phyloP scores from a whole-genome alignment of 805 yeast species.

The Danielia reshetovae region DNA sequence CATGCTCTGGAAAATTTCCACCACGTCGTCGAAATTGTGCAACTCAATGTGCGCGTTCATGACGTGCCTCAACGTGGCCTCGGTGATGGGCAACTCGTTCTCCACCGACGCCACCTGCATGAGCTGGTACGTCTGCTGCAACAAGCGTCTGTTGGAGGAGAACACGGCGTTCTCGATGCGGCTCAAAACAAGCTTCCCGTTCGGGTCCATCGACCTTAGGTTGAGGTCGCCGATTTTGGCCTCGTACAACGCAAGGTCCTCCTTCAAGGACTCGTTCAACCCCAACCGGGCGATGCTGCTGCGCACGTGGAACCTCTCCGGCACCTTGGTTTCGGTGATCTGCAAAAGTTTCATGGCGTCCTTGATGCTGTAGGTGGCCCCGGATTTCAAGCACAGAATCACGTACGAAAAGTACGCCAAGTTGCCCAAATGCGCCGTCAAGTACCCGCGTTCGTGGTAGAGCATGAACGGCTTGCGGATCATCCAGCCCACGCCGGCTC shows the following conservation, averaged over 20 bases:
- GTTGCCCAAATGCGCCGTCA: constrained; percentile 16
- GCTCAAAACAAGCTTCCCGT: constrained; percentile 21
- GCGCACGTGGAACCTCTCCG: constrained; percentile 16
- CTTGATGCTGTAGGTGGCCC: constrained; percentile 18
- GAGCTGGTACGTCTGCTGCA: constrained; percentile 22
- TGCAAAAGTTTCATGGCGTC: constrained; percentile 28
- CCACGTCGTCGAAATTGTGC: constrained; percentile 32
- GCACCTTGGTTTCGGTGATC: constrained; percentile 16
- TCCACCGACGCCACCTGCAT: constrained; percentile 21
- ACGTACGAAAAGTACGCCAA: constrained; percentile 34
- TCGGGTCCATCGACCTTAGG: constrained; percentile 30
- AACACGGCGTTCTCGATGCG: constrained; percentile 21
- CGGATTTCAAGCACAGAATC: constrained; percentile 24
- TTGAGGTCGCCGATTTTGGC: constrained; percentile 8
- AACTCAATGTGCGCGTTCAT: constrained; percentile 45
- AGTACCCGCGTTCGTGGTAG: constrained; percentile 13
- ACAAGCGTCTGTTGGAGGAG: constrained; percentile 14
- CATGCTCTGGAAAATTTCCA: constrained; percentile 50
- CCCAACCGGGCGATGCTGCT: constrained; percentile 16
- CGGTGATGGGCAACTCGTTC: constrained; percentile 32
- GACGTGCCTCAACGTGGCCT: constrained; percentile 37
- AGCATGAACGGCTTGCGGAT: constrained; percentile 5
- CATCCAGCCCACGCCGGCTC: constrained; percentile 3
- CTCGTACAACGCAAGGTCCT: constrained; percentile 5
- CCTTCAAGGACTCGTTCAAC: constrained; percentile 6